Base-by-base conservation (phyloP, 225 moss, liverwort and hornwort genomes). In the Polytrichum formosum region DNA sequence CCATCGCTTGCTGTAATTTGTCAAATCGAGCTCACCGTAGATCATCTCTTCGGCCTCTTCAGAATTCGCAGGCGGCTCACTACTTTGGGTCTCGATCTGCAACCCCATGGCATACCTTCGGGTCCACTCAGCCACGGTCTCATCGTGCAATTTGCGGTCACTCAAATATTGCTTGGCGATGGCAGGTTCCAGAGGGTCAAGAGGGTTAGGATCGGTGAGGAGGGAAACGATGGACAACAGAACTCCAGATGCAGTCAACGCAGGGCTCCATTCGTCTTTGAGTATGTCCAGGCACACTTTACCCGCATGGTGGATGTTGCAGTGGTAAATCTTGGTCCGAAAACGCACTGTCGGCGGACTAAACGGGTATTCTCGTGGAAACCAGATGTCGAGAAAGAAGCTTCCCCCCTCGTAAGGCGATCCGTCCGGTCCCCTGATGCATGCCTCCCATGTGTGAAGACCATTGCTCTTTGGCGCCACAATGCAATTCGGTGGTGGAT, bases 321-420 rank as follows among this genome's bases (percentile, higher is more conserved):
- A 54, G 54, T 67, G 67, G 67, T 20, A 67, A 31, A 67, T 54
- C 5, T 20, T 20, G 21, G 30, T 67, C 22, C 67, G 67, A 17
- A 67, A 67, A 7, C 46, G 46, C 37, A 67, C 18, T 31, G 5
- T 17, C 16, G 67, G 67, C 54, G 67, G 28, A 22, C 67, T 67
- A 17, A 37, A 67, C 18, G 67, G 67, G 35, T 67, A 67, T 17
- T 67, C 67, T 21, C 46, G 67, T 21, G 67, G 67, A 31, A 67
- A 67, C 20, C 26, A 10, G 54, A 67, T 35, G 30, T 67, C 54
- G 54, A 67, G 37, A 5, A 37, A 8, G 5, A 67, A 67, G 21
- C 54, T 54, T 17, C 67, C 67, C 17, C 30, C 67, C 54, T 30
- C 67, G 18, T 67, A 67, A 5, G 67, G 67, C 9, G 37, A 37